Evolutionary conservation across 108 stramenopile genomes (phyloP), one percentile per base, ranked within the genome.

Genomic region (Hondaea fermentalgiana): DNA sequence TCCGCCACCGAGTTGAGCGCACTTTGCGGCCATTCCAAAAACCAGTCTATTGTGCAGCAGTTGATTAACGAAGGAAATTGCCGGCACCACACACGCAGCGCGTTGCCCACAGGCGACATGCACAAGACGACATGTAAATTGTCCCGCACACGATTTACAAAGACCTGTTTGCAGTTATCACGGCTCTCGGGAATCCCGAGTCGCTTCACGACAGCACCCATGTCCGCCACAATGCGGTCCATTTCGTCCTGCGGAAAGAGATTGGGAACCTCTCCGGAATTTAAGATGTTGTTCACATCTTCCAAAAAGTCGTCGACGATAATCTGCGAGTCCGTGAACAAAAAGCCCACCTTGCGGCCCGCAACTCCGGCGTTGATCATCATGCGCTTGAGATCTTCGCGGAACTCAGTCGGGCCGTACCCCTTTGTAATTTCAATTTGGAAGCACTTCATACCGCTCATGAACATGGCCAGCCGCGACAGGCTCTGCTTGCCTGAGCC

Each of bases 11-110:
- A 92, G 44, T 89, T 72, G 53, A 94, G 71, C 21, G 93, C 93
- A 59, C 91, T 89, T 21, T 93, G 91, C 6, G 94, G 94, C 94
- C 94, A 94, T 29, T 92, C 93, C 87, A 90, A 57, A 90, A 94
- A 94, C 94, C 94, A 94, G 90, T 94, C 94, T 14, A 94, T 94
- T 23, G 93, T 94, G 89, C 93, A 93, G 89, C 94, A 94, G 72
- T 92, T 94, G 44, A 93, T 92, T 16, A 94, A 58, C 28, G 93
- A 93, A 0, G 94, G 94, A 60, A 94, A 94, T 90, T 88, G 92
- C 16, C 94, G 91, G 29, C 93, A 92, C 3, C 94, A 92, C 5
- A 55, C 93, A 14, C 93, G 89, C 87, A 94, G 92, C 58, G 93
- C 91, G 71, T 92, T 90, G 47, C 94, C 93, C 55, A 94, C 59